Evolutionary conservation across 2,329 filamentous ascomycete genomes (phyloP), one percentile per base, ranked within the genome.

Genomic region (Claviceps quebecensis): DNA sequence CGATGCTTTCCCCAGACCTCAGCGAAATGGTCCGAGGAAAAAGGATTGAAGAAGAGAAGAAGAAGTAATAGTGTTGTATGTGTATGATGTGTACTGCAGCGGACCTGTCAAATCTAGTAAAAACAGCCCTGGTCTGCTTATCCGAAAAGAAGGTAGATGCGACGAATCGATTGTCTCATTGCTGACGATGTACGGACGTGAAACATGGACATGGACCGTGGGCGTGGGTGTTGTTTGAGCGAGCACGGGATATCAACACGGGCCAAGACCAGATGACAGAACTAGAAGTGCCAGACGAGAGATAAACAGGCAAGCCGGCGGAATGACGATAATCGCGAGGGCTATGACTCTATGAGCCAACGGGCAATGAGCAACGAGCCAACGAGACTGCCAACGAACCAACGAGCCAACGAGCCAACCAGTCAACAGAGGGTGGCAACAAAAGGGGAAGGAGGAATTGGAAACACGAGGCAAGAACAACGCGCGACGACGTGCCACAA

Each of bases 141-240:
- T 47, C 49, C 37, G 47, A 51, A 44, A 51, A 45, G 36, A 45
- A 36, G 39, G 44, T 50, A 47, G 26, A 46, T 47, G 43, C 14
- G 37, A 19, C 22, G 43, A n/a, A 26, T 36, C 16, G 17, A 14
- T 22, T 51, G 36, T 46, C 23, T 47, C 49, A 36, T 46, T 50
- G 37, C 43, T 47, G 49, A 36, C 36, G 44, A 38, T 46, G 16
- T 38, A 26, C 13, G 13, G 34, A 37, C 48, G 6, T 45, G 48
- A 41, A 36, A 17, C 17, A 26, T n/a, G 34, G 8, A 26, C 34
- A 39, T 26, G 38, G 49, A 44, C 23, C 17, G 40, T 43, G 48
- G 17, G 39, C 9, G 19, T 36, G 39, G n/a, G 0, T 22, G 5
- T 44, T 13, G 8, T 44, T 19, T 4, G 19, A 26, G 19, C n/a